Conservation (phyloP, 768 basidiomycete species). For the Pilatotrama ljubarskyi region DNA sequence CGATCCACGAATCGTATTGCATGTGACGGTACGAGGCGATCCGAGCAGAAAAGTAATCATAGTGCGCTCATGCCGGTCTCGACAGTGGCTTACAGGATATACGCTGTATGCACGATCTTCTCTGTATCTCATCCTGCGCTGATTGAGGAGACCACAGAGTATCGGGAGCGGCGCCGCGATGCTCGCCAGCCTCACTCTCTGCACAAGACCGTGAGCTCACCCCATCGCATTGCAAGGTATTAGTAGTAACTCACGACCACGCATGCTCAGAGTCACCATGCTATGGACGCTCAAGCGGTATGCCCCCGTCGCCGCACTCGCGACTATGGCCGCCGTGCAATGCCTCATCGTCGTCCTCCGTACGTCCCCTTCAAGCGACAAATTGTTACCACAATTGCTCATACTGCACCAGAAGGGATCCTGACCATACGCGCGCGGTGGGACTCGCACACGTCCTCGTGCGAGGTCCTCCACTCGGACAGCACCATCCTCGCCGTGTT, state of each 20-base stretch:
- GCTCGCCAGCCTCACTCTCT: constrained; percentile 5
- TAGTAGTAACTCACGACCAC: no score
- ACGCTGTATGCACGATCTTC: not conserved
- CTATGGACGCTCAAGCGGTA: not conserved
- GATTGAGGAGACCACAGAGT: not conserved
- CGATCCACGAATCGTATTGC: not conserved
- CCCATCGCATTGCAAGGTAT: not conserved
- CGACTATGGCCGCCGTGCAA: not conserved
- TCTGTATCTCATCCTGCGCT: no score
- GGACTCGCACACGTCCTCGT: not conserved
- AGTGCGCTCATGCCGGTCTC: no score
- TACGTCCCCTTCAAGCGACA: not conserved
- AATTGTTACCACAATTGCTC: no score
- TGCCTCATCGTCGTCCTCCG: not conserved
- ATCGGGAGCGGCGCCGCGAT: not conserved
- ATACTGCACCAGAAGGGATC: not conserved
- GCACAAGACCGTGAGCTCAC: not conserved
- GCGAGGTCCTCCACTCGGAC: not conserved
- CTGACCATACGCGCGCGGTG: constrained; percentile 1
- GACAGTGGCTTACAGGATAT: constrained; percentile 2
- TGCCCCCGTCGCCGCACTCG: not conserved
- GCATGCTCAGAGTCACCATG: not conserved
- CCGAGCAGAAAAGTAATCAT: not conserved
- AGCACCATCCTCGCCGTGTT: not conserved
- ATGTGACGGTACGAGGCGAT: constrained; percentile 1